These are phyloP conservation scores for Solanum gandarillasii DNA, from an alignment of 257 asterid genomes.

Conservation along the genomic window DNA sequence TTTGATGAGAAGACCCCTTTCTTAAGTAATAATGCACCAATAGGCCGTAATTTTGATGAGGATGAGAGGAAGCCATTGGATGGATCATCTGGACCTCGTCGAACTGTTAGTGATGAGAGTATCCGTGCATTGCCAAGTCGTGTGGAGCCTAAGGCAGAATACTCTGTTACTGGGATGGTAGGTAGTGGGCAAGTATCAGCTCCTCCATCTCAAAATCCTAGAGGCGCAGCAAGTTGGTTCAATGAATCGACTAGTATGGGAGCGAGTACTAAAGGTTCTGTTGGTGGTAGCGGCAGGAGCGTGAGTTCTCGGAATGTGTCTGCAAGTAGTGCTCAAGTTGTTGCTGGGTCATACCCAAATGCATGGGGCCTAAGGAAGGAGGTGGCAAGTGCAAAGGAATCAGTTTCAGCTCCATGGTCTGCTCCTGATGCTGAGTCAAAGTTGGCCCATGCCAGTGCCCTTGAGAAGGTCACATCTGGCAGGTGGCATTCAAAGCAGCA, in stretches of 20 bases:
- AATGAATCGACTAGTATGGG: conserved; percentile 36
- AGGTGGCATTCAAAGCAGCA: conserved; percentile 79
- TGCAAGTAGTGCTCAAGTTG: conserved; percentile 32
- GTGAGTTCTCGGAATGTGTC: conserved; percentile 34
- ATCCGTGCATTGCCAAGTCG: conserved; percentile 31
- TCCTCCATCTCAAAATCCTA: conserved; percentile 35
- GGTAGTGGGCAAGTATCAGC: conserved; percentile 31
- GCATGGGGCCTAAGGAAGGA: conserved; percentile 87
- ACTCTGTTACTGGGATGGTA: conserved; percentile 30
- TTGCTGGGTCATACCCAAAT: conserved; percentile 50
- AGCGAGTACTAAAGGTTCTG: conserved; percentile 23
- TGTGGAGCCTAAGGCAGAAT: conserved; percentile 39
- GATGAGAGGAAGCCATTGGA: conserved; percentile 94
- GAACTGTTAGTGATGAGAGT: conserved; percentile 59
- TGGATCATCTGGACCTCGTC: conserved; percentile 69
- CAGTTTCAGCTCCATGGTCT: conserved; percentile 51
- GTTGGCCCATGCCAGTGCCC: conserved; percentile 90
- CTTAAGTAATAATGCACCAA: conserved; percentile 31
- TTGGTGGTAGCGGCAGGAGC: conserved; percentile 29
- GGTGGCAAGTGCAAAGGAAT: conserved; percentile 35
- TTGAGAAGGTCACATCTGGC: conserved; percentile 86
- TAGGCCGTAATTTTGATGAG: conserved; percentile 87
- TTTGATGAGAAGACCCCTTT: conserved; percentile 70
- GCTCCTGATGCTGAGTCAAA: conserved; percentile 64
- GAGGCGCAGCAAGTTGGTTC: conserved; percentile 32